Evolutionary conservation across 2,329 filamentous ascomycete species (phyloP).

Genomic region (Scortechinia acanthostroma): DNA sequence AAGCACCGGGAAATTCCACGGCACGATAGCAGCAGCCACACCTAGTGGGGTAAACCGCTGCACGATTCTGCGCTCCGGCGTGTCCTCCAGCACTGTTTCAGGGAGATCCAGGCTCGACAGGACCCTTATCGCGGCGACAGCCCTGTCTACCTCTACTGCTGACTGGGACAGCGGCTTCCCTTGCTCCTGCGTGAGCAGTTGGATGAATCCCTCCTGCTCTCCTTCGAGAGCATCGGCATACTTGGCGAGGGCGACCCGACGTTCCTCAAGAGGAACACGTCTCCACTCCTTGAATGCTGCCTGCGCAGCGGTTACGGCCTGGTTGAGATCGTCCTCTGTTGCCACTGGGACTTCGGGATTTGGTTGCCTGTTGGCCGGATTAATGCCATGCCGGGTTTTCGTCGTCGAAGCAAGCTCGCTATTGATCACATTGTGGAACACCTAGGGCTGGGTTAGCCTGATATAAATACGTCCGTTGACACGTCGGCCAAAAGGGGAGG

Average conservation of each 20-base stretch:
- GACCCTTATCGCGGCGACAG: slow-evolving; percentile 9
- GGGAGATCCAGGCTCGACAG: slow-evolving; percentile 15
- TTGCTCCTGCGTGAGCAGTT: slow-evolving; percentile 10
- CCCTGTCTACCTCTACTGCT: slow-evolving; percentile 7
- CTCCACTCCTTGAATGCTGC: slow-evolving; percentile 33
- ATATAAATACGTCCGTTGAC: no score
- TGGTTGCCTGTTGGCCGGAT: slow-evolving; percentile 34
- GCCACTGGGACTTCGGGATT: slow-evolving; percentile 38
- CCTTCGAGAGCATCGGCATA: slow-evolving; percentile 23
- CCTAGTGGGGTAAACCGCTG: slow-evolving; percentile 22
- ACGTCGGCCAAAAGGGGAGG: no score
- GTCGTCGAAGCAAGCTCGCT: slow-evolving; percentile 33
- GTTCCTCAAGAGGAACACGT: slow-evolving; percentile 18
- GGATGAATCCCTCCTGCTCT: slow-evolving; percentile 8
- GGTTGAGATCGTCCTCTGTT: slow-evolving; percentile 33
- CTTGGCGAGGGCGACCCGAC: slow-evolving; percentile 16
- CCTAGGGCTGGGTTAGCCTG: slow-evolving; percentile 20
- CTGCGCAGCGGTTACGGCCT: slow-evolving; percentile 33
- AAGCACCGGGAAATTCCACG: slow-evolving; percentile 36
- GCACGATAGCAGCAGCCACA: slow-evolving; percentile 35
- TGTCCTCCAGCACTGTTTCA: slow-evolving; percentile 24
- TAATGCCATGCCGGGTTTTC: slow-evolving; percentile 33
- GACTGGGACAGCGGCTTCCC: slow-evolving; percentile 10
- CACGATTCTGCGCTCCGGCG: slow-evolving; percentile 16
- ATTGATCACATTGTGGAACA: slow-evolving; percentile 39